phyloP scores from a whole-genome alignment of 495 filamentous ascomycete genomes.

The Neurospora intermedia region DNA sequence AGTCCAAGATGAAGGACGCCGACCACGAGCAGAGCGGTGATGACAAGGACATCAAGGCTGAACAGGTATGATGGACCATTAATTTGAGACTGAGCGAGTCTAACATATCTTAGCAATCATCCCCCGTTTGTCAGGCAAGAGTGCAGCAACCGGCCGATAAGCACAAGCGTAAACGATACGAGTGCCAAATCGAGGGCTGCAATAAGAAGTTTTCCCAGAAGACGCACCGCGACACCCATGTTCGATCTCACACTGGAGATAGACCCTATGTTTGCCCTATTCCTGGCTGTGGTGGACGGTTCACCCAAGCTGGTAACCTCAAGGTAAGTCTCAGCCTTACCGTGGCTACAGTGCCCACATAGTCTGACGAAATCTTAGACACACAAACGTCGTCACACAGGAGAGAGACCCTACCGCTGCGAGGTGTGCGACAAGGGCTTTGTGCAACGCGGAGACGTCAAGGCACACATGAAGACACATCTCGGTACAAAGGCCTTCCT shows the following conservation, averaged over 20 bases:
- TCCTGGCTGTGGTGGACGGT: conserved; percentile 71
- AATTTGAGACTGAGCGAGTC: not conserved
- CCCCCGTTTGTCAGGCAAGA: not conserved
- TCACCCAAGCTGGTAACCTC: conserved; percentile 82
- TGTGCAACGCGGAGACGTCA: conserved; percentile 79
- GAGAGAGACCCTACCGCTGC: conserved; percentile 78
- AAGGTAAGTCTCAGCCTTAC: conserved; percentile 45
- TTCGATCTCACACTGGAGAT: conserved; percentile 78
- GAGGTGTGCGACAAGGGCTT: conserved; percentile 78
- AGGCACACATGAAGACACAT: conserved; percentile 79
- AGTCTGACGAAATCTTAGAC: conserved; percentile 12
- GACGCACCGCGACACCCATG: conserved; percentile 89
- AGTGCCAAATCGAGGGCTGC: conserved; percentile 66
- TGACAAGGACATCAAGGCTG: conserved; percentile 1
- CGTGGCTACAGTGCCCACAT: not conserved
- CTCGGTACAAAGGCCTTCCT: conserved; percentile 64
- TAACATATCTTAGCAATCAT: not conserved
- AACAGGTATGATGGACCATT: conserved; percentile 3
- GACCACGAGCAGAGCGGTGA: not conserved
- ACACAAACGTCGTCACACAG: conserved; percentile 34
- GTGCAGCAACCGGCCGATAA: not conserved
- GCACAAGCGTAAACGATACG: conserved; percentile 52
- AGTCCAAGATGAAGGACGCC: conserved; percentile 43
- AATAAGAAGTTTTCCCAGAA: conserved; percentile 81
- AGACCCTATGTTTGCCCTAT: conserved; percentile 74